Conservation (phyloP, 1,139 yeast species). For the Trichomonascaceae sp. region DNA sequence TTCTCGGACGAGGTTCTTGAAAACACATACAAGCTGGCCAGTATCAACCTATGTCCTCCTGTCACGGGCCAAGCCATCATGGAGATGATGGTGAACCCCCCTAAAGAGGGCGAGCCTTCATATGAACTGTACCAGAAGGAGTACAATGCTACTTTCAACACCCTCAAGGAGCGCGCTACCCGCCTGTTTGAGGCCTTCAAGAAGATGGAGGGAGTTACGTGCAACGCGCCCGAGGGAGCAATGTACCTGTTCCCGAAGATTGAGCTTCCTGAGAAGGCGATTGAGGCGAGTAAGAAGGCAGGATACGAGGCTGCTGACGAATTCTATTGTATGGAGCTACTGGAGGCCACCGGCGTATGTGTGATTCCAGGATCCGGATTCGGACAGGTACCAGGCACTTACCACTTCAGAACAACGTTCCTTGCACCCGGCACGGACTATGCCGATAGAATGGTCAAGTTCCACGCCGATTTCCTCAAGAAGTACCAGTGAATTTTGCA, state of each 20-base stretch:
- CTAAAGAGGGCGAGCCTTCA: conserved; percentile 63
- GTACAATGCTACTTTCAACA: conserved; percentile 43
- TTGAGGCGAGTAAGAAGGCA: conserved; percentile 41
- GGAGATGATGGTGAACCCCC: conserved; percentile 90
- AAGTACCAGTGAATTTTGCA: conserved; percentile 31
- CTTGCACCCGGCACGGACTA: conserved; percentile 90
- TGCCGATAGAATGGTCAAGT: conserved; percentile 60
- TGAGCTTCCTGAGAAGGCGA: conserved; percentile 48
- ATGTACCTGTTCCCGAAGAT: conserved; percentile 90
- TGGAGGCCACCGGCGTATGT: conserved; percentile 90
- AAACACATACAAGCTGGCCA: conserved; percentile 68
- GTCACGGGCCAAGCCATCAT: conserved; percentile 89
- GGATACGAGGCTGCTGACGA: conserved; percentile 58
- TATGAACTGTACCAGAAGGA: conserved; percentile 54
- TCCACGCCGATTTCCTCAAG: conserved; percentile 60
- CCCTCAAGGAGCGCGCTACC: conserved; percentile 50
- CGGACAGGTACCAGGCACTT: conserved; percentile 81
- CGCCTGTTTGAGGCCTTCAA: conserved; percentile 57
- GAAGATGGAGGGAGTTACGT: conserved; percentile 64
- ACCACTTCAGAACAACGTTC: conserved; percentile 89
- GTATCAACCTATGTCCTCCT: conserved; percentile 84
- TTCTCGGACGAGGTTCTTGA: conserved; percentile 57
- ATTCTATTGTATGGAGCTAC: conserved; percentile 68
- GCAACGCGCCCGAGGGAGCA: conserved; percentile 91
- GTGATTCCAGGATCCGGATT: conserved; percentile 96